phyloP scores from a whole-genome alignment of 1,284 basidiomycete genomes.

The Stygiomarasmius scandens region DNA sequence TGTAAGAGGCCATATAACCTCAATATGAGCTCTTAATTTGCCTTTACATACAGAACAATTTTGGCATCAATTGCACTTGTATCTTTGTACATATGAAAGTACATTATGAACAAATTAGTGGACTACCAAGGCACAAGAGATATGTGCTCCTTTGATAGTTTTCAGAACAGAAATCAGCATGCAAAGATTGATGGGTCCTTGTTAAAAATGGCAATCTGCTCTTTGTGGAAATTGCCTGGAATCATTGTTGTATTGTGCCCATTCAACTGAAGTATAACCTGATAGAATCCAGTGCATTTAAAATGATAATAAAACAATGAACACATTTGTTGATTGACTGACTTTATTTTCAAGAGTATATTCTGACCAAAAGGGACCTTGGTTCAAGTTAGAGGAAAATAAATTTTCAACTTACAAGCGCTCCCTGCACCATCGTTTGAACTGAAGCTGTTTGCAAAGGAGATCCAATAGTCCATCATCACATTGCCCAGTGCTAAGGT shows the following conservation, averaged over 20 bases:
- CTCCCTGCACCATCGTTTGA: constrained; percentile 40
- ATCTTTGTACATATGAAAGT: too few relatives aligned
- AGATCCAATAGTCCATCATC: constrained; percentile 5
- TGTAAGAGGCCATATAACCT: too few relatives aligned
- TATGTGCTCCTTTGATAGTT: too few relatives aligned
- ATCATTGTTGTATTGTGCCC: constrained; percentile 1
- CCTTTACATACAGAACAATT: too few relatives aligned
- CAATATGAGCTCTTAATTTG: too few relatives aligned
- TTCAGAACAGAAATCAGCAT: too few relatives aligned
- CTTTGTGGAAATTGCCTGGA: constrained; percentile 3
- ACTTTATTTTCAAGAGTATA: constrained; percentile 34
- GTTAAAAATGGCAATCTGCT: constrained; percentile 34
- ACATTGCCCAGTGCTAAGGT: neutral
- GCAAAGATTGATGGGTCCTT: constrained; percentile 30
- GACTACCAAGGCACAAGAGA: too few relatives aligned
- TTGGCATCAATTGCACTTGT: too few relatives aligned
- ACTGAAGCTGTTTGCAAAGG: constrained; percentile 1
- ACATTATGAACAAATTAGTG: too few relatives aligned
- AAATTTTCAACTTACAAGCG: constrained; percentile 27
- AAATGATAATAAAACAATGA: neutral
- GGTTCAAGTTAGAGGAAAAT: constrained; percentile 16
- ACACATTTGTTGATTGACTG: neutral
- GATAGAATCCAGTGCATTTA: neutral
- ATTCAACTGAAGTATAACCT: neutral
- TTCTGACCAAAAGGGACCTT: constrained; percentile 40